Evolutionary conservation across 768 basidiomycete genomes (phyloP).

Genomic region (Dictyophora rubrovolvata): DNA sequence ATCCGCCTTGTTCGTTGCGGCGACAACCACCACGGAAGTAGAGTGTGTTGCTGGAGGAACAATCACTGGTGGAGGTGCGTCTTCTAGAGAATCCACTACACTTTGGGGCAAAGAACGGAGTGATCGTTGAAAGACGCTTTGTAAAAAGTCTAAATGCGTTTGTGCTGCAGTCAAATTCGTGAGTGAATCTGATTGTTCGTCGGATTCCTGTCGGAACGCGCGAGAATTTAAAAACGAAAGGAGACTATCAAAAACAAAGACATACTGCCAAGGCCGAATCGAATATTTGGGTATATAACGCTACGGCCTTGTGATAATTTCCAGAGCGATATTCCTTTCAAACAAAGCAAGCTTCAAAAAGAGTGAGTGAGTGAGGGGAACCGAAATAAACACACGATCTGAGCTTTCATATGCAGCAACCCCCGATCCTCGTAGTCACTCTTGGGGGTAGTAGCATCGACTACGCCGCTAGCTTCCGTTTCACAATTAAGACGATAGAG

Average conservation of each 20-base stretch:
- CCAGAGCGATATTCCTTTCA: constrained; percentile 71
- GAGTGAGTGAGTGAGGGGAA: constrained; percentile 5
- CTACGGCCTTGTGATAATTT: constrained; percentile 59
- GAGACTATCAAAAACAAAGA: constrained; percentile 11
- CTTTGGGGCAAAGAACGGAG: constrained; percentile 51
- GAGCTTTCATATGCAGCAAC: constrained; percentile 73
- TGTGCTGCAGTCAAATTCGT: constrained; percentile 79
- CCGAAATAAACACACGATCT: constrained; percentile 52
- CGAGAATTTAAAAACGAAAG: background rate
- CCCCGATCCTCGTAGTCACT: constrained; percentile 47
- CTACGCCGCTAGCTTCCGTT: constrained; percentile 47
- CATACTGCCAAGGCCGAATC: constrained; percentile 70
- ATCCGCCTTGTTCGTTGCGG: constrained; percentile 21
- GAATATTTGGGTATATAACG: constrained; percentile 72
- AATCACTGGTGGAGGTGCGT: constrained; percentile 42
- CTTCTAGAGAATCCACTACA: constrained; percentile 45
- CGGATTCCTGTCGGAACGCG: constrained; percentile 47
- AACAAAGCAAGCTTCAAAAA: too few relatives aligned
- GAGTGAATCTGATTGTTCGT: constrained; percentile 80
- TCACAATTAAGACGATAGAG: constrained; percentile 78
- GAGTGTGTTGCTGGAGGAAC: constrained; percentile 26
- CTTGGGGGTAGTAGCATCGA: constrained; percentile 19
- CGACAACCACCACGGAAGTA: constrained; percentile 16
- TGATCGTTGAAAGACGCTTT: constrained; percentile 50
- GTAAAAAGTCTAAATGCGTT: constrained; percentile 76